Percentiles rank a stretch among this genome's conserved stretches.
phyloP scores from a whole-genome alignment of 176 grass and related monocot genomes.

The Eleusine indica region DNA sequence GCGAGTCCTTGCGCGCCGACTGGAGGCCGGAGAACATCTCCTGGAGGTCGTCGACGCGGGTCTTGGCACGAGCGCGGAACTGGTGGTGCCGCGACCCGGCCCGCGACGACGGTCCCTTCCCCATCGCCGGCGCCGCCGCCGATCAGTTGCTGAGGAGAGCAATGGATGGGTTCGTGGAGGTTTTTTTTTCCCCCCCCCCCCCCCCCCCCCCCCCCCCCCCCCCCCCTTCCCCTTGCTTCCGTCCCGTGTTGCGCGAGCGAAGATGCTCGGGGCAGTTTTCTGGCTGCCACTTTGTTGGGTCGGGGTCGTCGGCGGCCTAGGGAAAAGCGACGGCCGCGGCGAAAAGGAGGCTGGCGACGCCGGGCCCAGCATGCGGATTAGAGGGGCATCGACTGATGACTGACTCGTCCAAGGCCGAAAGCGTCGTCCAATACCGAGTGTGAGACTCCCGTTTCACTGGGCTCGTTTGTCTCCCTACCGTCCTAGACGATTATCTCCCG shows the following conservation, averaged over 20 bases:
- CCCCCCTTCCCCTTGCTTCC: neutral
- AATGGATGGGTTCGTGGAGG: neutral
- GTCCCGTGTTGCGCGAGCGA: conserved; percentile 14
- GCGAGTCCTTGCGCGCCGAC: conserved; percentile 82
- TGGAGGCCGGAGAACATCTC: conserved; percentile 93
- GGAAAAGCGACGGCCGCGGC: conserved; percentile 66
- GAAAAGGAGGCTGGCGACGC: conserved; percentile 44
- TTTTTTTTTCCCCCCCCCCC: neutral
- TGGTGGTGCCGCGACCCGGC: conserved; percentile 66
- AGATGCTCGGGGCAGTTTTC: conserved; percentile 40
- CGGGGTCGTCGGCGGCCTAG: conserved; percentile 32
- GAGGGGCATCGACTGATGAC: neutral
- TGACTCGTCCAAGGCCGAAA: conserved; percentile 23
- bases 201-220: neutral
- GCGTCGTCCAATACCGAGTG: neutral
- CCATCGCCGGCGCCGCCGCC: conserved; percentile 52
- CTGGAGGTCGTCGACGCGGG: conserved; percentile 85
- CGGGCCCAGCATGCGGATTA: conserved; percentile 22
- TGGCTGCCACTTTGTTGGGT: conserved; percentile 54
- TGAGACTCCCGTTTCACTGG: neutral
- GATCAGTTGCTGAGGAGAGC: neutral
- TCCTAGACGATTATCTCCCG: neutral
- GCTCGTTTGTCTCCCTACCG: neutral
- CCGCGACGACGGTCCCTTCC: conserved; percentile 59
- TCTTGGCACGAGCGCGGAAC: conserved; percentile 88